phyloP scores from a whole-genome alignment of 345 rosid genomes.

The Citropsis articulata region DNA sequence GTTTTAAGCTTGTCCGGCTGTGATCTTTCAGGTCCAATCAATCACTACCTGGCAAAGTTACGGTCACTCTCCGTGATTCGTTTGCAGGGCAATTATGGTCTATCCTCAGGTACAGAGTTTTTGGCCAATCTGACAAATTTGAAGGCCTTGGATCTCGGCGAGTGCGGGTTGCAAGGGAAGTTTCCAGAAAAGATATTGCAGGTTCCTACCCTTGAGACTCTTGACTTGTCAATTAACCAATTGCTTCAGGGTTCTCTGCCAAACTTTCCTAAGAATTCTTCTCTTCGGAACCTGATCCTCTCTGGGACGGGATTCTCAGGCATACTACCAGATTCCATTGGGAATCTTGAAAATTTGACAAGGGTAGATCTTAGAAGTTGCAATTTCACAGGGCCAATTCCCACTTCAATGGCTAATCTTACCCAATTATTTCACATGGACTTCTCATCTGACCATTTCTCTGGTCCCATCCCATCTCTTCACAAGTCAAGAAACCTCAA shows the following conservation, averaged over 20 bases:
- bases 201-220: slow-evolving; percentile 21
- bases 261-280: not conserved
- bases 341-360: slow-evolving; percentile 18
- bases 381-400: slow-evolving; percentile 33
- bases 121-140: slow-evolving; percentile 18
- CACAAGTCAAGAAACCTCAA: slow-evolving; percentile 20
- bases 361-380: slow-evolving; percentile 8
- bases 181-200: not conserved
- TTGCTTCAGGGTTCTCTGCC: slow-evolving; percentile 31
- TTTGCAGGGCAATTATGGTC: slow-evolving; percentile 16
- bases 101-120: slow-evolving; percentile 23
- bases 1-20: slow-evolving; percentile 31
- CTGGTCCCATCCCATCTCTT: slow-evolving; percentile 34
- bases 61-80: slow-evolving; percentile 22
- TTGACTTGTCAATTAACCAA: slow-evolving; percentile 22
- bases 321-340: slow-evolving; percentile 33
- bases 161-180: slow-evolving; percentile 18
- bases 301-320: slow-evolving; percentile 26
- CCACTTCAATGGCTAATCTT: slow-evolving; percentile 22
- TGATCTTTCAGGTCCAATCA: slow-evolving; percentile 28
- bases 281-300: slow-evolving; percentile 29
- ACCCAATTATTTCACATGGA: slow-evolving; percentile 28
- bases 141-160: slow-evolving; percentile 15
- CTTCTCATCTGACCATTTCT: slow-evolving; percentile 29
- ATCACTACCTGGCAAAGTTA: slow-evolving; percentile 14